Evolutionary conservation across 768 basidiomycete genomes (phyloP), one percentile per base, ranked within the genome.

Genomic region (Termitomyces sp.): DNA sequence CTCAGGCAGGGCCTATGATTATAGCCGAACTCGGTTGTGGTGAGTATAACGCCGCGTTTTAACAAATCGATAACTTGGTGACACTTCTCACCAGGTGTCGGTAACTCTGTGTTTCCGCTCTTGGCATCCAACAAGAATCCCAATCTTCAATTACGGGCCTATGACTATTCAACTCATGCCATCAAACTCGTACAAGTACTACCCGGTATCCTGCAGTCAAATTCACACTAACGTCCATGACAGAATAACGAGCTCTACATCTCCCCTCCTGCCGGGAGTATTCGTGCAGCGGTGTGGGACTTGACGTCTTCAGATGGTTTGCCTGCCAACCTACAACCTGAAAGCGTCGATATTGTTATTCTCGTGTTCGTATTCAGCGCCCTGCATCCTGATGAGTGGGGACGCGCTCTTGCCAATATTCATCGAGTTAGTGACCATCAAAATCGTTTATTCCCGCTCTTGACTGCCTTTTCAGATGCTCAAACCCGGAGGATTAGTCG

Each of bases 321-420:
- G 0, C 92, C 93, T 0, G 75, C 80, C 1, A 82, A 80, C 15
- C 67, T 97, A 18, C 72, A 75, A 33, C 84, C 85, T 9, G 82
- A 73, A 18, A 84, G 81, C n/a, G 87, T 94, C 13, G 94, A 99
- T 66, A 85, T 98, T 41, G 76, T 91, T 31, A 84, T 95, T n/a
- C 81, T 97, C 55, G 89, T 99, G 34, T 99, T 96, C 66, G 94
- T 98, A 20, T 73, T 98, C 58, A 93, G 90, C 54, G 97, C 97
- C 0, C 75, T 99, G 26, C 94, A 97, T 67, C 97, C 97, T 2
- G 74, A 83, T 51, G 97, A 99, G 76, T 99, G 97, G 97, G 72
- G 73, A 1, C 81, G 77, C 42, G 95, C 94, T 1, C 77, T 98
- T 33, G 72, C 79, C 18, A 98, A 98, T 67, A 81, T 94, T 2